Conservation (phyloP, 2,329 filamentous ascomycete genomes). For the Tolypocladium inflatum region DNA sequence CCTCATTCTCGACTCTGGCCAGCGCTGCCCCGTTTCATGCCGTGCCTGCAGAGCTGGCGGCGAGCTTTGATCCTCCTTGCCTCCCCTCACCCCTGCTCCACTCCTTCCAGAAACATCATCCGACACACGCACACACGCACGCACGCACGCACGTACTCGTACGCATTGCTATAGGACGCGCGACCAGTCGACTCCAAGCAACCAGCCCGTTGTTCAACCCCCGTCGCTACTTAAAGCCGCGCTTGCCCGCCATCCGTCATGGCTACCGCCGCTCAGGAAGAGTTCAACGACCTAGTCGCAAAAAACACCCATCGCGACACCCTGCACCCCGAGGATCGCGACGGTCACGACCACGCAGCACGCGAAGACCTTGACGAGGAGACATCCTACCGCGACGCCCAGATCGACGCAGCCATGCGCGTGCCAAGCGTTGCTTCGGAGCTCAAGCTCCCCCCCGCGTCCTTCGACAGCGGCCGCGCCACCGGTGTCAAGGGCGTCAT, state of each 20-base stretch:
- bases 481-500: conserved; percentile 85
- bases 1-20: neutral
- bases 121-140: neutral
- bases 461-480: conserved; percentile 58
- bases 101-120: conserved; percentile 2
- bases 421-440: conserved; percentile 44
- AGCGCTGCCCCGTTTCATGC: conserved; percentile 1
- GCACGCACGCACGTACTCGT: neutral
- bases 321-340: conserved; percentile 50
- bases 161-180: neutral
- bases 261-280: conserved; percentile 55
- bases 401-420: conserved; percentile 57
- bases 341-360: conserved; percentile 38
- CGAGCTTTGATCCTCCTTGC: neutral
- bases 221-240: neutral
- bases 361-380: conserved; percentile 48
- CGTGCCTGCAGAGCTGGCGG: conserved; percentile 3
- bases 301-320: conserved; percentile 39
- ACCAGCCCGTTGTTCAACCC: neutral
- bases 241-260: conserved; percentile 28
- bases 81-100: conserved; percentile 11
- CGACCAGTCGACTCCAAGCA: neutral
- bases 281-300: conserved; percentile 54
- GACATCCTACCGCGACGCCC: conserved; percentile 39
- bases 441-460: conserved; percentile 51